Base-by-base conservation (phyloP, 2,329 filamentous ascomycete species). In the Cladosporium cucumerinum region DNA sequence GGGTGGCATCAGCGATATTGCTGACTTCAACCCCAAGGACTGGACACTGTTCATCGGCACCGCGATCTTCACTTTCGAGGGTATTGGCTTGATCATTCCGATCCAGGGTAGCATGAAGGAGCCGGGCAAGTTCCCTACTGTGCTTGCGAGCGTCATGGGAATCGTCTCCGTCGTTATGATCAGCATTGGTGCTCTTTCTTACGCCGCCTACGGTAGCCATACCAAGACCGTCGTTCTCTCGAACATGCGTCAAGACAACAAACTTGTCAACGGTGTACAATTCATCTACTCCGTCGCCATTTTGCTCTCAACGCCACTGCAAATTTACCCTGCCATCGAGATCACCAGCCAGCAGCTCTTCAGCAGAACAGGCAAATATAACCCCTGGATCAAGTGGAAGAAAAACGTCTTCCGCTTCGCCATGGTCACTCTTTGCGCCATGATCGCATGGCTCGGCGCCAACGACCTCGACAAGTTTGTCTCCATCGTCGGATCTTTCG, bases 11-110 rank as follows among this genome's bases (percentile, higher is more conserved):
- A 85, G 92, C 5, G 95, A 99, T 75, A 93, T 98, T 73, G 86
- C 90, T 70, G 85, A 90, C 73, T 98, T 99, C 84, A 99, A 99
- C 81, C 79, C 89, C 48, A 87, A 90, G 66, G 89, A 93, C 76
- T 99, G 96, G 95, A 97, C 95, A 0, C 85, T 99, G 5, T 98
- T 99, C 77, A 99, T 99, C 72, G 96, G 95, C 67, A 99, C 96
- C 0, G 95, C 96, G 30, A 98, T 99, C 76, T 99, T 99, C 80
- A 98, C 95, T 0, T 99, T 98, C 74, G 95, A 99, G 76, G 95
- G 95, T 30, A 96, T 99, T 67, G 96, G 95, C 14, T 86, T 99
- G 57, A 96, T 99, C 77, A 97, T 99, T 68, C 95, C 96, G 0
- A 97, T 99, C 66, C 96, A 99, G 78, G 93, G 96, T 73, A 96